Evolutionary conservation across 1,284 basidiomycete species (phyloP), one percentile per base, ranked within the genome.

Genomic region (Caloboletus inedulis): DNA sequence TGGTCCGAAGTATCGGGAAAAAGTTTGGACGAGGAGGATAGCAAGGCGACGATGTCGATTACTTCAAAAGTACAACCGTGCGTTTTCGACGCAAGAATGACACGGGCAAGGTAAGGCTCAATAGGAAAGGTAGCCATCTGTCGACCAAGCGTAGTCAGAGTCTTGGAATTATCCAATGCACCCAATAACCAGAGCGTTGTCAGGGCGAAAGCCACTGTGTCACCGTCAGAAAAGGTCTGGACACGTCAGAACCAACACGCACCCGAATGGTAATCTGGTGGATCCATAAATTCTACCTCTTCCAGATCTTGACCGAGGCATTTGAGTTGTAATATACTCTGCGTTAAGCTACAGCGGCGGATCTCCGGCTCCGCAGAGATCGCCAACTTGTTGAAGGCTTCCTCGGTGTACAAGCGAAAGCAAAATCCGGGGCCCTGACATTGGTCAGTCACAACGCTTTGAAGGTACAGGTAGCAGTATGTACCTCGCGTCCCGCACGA

Each of bases 361-460:
- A 98, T 96, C 70, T 98, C 94, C 1, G 94, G 94, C 59, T 89
- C 84, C 23, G 86, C 77, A 19, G 89, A 82, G 21, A 79, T 66
- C 1, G 75, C 72, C 77, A 97, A 81, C 13, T 73, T 70, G 43
- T 79, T 74, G 70, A 88, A 97, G 2, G 84, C 79, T 12, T 81
- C 76, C 65, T 94, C 87, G 0, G 94, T 92, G 71, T 94, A 98
- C 10, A 98, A 73, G 29, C 94, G 82, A 72, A 89, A 96, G 67
- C 94, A 97, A 53, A 81, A 77, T 18, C 94, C 94, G 30, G 78
- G 75, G 12, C 90, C 85, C 85, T 90, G 53, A 18, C 16, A 40
- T 43, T 43, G 50, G 34, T 56, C 51, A 61, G 34, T 52, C 10
- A 47, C 31, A 7, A 36, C 25, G 13, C 2, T 16, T 27, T 14